Evolutionary conservation across 306 rosid species (phyloP).

Genomic region (Trifolium repens): DNA sequence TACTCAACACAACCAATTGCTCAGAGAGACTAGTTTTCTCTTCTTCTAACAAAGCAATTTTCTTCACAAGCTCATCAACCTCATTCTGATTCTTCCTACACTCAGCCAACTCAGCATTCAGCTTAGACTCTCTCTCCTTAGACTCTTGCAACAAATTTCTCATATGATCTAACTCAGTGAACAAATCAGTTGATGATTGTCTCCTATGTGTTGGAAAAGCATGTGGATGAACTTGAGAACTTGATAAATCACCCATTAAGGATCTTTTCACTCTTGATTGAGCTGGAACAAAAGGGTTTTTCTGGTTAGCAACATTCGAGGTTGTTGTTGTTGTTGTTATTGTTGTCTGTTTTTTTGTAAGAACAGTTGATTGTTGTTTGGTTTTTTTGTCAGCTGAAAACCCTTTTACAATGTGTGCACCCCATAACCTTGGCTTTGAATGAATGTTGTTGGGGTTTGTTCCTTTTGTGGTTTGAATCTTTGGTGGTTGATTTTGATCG

Average conservation of each 20-base stretch:
- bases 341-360: conserved; percentile 50
- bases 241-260: conserved; percentile 75
- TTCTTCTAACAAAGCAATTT: conserved; percentile 61
- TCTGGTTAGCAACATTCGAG: conserved; percentile 55
- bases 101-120: conserved; percentile 77
- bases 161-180: conserved; percentile 86
- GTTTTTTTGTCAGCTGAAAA: conserved; percentile 78
- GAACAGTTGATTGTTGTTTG: conserved; percentile 45
- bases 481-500: conserved; percentile 84
- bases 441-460: conserved; percentile 44
- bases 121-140: conserved; percentile 76
- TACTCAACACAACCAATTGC: conserved; percentile 51
- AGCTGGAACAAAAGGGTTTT: conserved; percentile 56
- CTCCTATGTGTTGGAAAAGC: conserved; percentile 69
- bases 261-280: conserved; percentile 83
- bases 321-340: conserved; percentile 30
- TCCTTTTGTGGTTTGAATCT: conserved; percentile 56
- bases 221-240: conserved; percentile 81
- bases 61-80: conserved; percentile 60
- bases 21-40: conserved; percentile 62
- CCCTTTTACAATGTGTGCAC: conserved; percentile 90
- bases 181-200: conserved; percentile 90
- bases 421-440: conserved; percentile 80
- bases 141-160: conserved; percentile 80
- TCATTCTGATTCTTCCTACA: conserved; percentile 58